Base-by-base conservation (phyloP, 352 stramenopile genomes). In the Phytopythium vexans region DNA sequence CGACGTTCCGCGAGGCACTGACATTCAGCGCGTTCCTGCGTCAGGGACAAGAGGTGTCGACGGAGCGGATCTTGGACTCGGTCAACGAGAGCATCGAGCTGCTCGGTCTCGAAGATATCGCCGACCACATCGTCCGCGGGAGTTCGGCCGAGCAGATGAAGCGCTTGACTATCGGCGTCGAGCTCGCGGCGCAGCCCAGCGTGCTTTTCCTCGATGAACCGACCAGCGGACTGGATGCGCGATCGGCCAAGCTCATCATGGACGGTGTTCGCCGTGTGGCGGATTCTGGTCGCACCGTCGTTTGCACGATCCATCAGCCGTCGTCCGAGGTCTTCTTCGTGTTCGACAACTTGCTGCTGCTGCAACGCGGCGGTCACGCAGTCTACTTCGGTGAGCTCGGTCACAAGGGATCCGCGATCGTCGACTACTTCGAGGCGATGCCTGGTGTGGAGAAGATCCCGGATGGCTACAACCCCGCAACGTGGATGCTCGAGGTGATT, bases 1-100 rank as follows among this genome's bases (percentile, higher is more conserved):
- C 84, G 1, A 98, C 94, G 3, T 91, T 95, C 34, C 74, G 90
- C 15, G 95, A 98, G 49, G 86, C 90, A 8, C 80, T 98, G 14
- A 74, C 74, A 1, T 98, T 98, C 61, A 96, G 83, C 37, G 89
- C 92, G 0, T 91, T 90, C 56, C 66, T 98, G 49, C 76, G 92
- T 14, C 39, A 43, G 39, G 39, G 39, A n/a, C 39, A 43, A n/a
- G 11, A 43, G 16, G 39, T n/a, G 5, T 21, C 39, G 3, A 43
- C n/a, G 39, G 39, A 43, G 10, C 39, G 58, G 31, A 50, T 71
- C 27, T 61, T 67, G 56, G 67, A 71, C 38, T 66, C 68, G 60
- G 72, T 86, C 52, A 56, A 70, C 14, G 91, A 97, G 64, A 89
- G 96, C 62, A 68, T 96, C 42, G 77, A 96, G 62, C 61, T 90